These are phyloP conservation scores for Alternaria sp. DNA, from an alignment of 2,329 filamentous ascomycete species.

Conservation along the genomic window DNA sequence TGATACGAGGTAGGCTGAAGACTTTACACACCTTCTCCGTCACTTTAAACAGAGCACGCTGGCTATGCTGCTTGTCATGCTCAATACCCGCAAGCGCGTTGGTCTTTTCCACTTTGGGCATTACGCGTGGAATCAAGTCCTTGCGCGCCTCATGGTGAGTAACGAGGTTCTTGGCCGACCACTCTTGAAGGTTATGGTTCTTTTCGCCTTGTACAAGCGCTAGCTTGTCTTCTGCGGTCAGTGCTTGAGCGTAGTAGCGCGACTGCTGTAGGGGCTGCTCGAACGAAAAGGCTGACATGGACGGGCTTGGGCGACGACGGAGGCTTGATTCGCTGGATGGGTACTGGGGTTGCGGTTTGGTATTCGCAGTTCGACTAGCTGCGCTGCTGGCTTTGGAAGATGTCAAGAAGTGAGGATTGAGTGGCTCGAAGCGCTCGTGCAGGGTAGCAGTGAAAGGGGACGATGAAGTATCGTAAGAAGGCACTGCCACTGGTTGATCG, in stretches of 20 bases:
- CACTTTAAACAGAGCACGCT: constrained; percentile 7
- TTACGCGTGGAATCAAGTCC: constrained; percentile 17
- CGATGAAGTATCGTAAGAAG: not conserved
- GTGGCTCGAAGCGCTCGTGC: not conserved
- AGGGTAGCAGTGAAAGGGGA: not conserved
- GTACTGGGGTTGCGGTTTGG: constrained; percentile 6
- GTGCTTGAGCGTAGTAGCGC: constrained; percentile 36
- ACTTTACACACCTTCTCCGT: constrained; percentile 22
- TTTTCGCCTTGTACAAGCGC: constrained; percentile 28
- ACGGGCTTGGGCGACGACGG: not conserved
- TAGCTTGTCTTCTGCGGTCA: constrained; percentile 27
- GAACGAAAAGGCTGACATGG: constrained; percentile 9
- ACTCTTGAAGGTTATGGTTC: constrained; percentile 34
- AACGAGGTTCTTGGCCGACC: constrained; percentile 21
- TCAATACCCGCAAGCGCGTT: constrained; percentile 17
- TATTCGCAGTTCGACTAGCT: not conserved
- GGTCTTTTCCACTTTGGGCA: constrained; percentile 19
- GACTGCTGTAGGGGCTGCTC: constrained; percentile 8
- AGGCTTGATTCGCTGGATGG: not conserved
- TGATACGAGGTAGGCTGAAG: constrained; percentile 13
- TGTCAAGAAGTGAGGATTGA: not conserved
- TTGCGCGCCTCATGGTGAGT: constrained; percentile 21
- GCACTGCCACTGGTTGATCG: not conserved
- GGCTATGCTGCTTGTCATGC: constrained; percentile 22
- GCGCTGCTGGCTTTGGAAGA: not conserved